Evolutionary conservation across 345 rosid species (phyloP), one percentile per base, ranked within the genome.

Genomic region (Moringa oleifera): DNA sequence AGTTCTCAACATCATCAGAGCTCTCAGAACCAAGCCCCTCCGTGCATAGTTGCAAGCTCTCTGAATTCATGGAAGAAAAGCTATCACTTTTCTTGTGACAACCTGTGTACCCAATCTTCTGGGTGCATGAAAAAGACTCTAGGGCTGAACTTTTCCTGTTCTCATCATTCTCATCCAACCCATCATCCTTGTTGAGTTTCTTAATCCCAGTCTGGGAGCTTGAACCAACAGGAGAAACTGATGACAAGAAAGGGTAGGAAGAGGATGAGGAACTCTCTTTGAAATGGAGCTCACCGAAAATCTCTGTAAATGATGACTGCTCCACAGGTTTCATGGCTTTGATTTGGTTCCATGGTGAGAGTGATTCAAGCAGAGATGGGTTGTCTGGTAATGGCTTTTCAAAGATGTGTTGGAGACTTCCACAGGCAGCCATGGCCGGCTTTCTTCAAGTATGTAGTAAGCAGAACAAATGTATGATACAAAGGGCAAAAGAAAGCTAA

Each of bases 11-110:
- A 45, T 77, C 90, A 59, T 74, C 94, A 23, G 73, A 86, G 69
- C 97, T 93, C 74, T 93, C 96, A 28, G 83, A 90, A 22, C 96
- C 97, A 9, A 90, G 81, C 33, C 98, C 94, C 71, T 93, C 97
- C 0, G 97, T 90, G 78, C 98, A 93, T 1, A 90, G 80, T 56
- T 93, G 97, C 61, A 93, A 71, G 69, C 81, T 79, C 59, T 78
- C 86, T 9, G 63, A 74, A 65, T 72, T 76, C 83, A 65, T 72
- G 0, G 76, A 65, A 0, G 81, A 65, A 23, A 73, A 73, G 62
- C 71, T 67, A 16, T 70, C 79, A 22, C 84, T 80, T 31, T 64
- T 84, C 59, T 45, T 74, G 59, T 72, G 73, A 58, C 61, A 53
- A 4, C 62, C 25, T 5, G 66, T 47, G 69, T 66, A 61, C 8